Base-by-base conservation (phyloP, 2,329 filamentous ascomycete genomes). In the Colletotrichum tropicale region DNA sequence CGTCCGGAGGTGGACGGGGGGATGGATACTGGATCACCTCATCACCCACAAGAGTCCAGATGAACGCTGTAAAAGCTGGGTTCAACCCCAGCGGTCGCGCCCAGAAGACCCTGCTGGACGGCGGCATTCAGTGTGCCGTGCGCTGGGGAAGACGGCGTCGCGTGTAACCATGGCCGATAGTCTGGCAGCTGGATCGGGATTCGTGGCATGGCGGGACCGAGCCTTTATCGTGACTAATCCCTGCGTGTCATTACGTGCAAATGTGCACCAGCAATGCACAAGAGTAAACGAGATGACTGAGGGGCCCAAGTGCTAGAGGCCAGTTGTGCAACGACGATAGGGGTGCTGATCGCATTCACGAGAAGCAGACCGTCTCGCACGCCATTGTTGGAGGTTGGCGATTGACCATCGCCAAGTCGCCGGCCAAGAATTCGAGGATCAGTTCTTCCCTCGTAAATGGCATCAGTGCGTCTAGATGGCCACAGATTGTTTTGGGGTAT, bases 361-460 rank as follows among this genome's bases (percentile, higher is more conserved):
- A 60, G 15, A 30, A 16, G 34, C 28, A 21, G n/a, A 36, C 26
- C 28, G 32, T 38, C 34, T 60, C 43, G 32, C 34, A 65, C n/a
- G 61, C 43, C 43, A n/a, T 55, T 24, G 18, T 24, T 15, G 26
- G 70, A 73, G 34, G 58, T 65, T 38, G 67, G 70, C 21, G 58
- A 52, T 32, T 43, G 24, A 64, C 52, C 28, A 26, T 34, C 21
- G 64, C 38, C 28, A 38, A 64, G 34, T 66, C 43, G 36, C 21
- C 61, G 43, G 74, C 65, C 65, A 76, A 76, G 70, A 69, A 60
- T 38, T 69, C 60, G 21, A 65, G 61, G 58, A 52, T 69, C 56
- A 36, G 58, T 36, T 43, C 69, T 64, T 15, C 38, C 36, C 24
- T 64, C 70, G 26, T 21, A 28, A 24, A 74, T 62, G 28, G 58